phyloP scores from a whole-genome alignment of 1,139 yeast genomes.

The Pichia sp. region DNA sequence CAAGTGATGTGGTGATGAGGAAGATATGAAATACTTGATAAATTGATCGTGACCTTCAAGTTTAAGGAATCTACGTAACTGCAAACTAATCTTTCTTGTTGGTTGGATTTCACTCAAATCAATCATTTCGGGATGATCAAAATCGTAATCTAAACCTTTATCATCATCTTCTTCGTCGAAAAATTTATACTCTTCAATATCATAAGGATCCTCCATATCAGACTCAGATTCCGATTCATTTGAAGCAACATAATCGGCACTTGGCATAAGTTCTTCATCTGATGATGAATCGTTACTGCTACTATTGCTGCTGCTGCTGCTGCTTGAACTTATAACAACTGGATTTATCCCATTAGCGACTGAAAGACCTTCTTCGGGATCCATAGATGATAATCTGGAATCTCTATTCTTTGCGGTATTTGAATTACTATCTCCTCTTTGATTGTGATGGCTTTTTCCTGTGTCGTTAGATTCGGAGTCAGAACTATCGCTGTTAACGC shows the following conservation, averaged over 20 bases:
- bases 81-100: slow-evolving; percentile 33
- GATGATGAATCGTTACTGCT: not conserved
- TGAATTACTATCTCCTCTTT: too few relatives aligned
- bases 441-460: too few relatives aligned
- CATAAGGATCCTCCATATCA: slow-evolving; percentile 6
- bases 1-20: slow-evolving; percentile 48
- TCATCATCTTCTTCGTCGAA: not conserved
- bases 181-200: slow-evolving; percentile 10
- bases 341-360: not conserved
- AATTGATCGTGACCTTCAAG: slow-evolving; percentile 45
- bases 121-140: slow-evolving; percentile 7
- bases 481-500: too few relatives aligned
- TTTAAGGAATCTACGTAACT: slow-evolving; percentile 53
- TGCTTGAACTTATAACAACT: slow-evolving; percentile 1
- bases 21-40: slow-evolving; percentile 47
- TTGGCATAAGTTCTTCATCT: not conserved
- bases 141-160: not conserved
- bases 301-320: not conserved
- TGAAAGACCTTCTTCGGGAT: slow-evolving; percentile 4
- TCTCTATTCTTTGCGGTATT: too few relatives aligned
- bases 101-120: slow-evolving; percentile 16
- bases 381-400: not conserved
- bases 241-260: not conserved
- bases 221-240: slow-evolving; percentile 1
- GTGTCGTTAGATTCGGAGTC: too few relatives aligned